phyloP scores from a whole-genome alignment of 768 basidiomycete genomes.

The Scleroderma bovista region DNA sequence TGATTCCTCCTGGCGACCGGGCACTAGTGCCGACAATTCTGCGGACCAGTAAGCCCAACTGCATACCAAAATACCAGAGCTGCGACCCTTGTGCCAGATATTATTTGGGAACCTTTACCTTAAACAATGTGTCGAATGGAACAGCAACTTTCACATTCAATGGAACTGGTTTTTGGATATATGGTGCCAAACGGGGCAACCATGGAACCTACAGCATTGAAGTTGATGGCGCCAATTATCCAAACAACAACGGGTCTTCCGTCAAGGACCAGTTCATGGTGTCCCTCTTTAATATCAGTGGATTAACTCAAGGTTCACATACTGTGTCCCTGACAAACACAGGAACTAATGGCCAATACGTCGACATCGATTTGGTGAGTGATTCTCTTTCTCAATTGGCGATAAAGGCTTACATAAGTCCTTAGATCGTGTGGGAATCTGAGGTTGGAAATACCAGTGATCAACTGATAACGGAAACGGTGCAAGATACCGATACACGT shows the following conservation, averaged over 20 bases:
- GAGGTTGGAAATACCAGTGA: slow-evolving; percentile 15
- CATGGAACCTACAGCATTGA: slow-evolving; percentile 42
- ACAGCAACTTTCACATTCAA: slow-evolving; percentile 40
- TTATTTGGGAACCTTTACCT: slow-evolving; percentile 36
- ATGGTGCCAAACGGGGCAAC: slow-evolving; percentile 43
- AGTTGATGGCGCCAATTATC: slow-evolving; percentile 32
- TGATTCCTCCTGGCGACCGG: slow-evolving; percentile 18
- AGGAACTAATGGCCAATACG: slow-evolving; percentile 26
- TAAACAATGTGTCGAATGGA: slow-evolving; percentile 30
- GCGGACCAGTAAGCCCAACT: slow-evolving; percentile 12
- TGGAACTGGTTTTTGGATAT: slow-evolving; percentile 45
- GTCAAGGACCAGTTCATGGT: slow-evolving; percentile 33
- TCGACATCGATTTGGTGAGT: slow-evolving; percentile 46
- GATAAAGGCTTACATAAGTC: neutral
- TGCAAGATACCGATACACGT: slow-evolving; percentile 32
- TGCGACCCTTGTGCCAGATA: slow-evolving; percentile 22
- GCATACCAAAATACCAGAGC: too few species aligned
- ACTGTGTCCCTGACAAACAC: slow-evolving; percentile 29
- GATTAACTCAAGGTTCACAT: slow-evolving; percentile 32
- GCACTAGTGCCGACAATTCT: slow-evolving; percentile 9
- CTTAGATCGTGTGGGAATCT: slow-evolving; percentile 25
- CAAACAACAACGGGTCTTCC: slow-evolving; percentile 24
- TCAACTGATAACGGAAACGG: slow-evolving; percentile 12
- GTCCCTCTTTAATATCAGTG: slow-evolving; percentile 32
- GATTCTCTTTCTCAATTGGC: neutral